phyloP scores from a whole-genome alignment of 768 basidiomycete species.

The Suillus subalutaceus region DNA sequence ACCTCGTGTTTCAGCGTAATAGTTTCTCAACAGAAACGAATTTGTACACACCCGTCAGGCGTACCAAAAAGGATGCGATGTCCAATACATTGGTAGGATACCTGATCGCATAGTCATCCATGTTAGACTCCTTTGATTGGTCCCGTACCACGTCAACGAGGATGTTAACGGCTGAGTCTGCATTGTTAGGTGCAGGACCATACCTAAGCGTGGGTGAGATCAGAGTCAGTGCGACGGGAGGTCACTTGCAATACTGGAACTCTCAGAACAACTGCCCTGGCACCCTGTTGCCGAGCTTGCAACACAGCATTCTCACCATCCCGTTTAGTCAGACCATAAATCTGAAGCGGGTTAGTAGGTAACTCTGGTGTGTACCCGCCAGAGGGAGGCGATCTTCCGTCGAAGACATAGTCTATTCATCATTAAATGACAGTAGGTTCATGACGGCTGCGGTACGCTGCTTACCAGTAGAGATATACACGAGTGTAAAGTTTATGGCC shows the following conservation, averaged over 20 bases:
- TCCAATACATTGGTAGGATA: constrained; percentile 92
- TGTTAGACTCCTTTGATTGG: constrained; percentile 86
- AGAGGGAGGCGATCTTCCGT: constrained; percentile 81
- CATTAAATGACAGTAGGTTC: constrained; percentile 12
- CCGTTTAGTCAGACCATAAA: constrained; percentile 86
- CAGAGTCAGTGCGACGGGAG: constrained; percentile 4
- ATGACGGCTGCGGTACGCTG: constrained; percentile 8
- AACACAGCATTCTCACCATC: constrained; percentile 85
- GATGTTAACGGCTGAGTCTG: constrained; percentile 88
- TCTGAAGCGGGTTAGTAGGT: constrained; percentile 79
- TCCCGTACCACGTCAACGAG: constrained; percentile 86
- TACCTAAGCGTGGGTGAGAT: constrained; percentile 56
- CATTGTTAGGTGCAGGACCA: constrained; percentile 81
- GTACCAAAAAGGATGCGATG: constrained; percentile 82
- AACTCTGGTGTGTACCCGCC: constrained; percentile 67
- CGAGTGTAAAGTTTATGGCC: constrained; percentile 63
- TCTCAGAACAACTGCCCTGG: constrained; percentile 71
- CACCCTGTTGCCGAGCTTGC: constrained; percentile 45
- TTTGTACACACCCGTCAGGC: constrained; percentile 60
- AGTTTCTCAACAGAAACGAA: background rate
- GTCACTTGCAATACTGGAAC: constrained; percentile 82
- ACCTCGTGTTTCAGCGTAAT: background rate
- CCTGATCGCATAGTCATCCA: constrained; percentile 94
- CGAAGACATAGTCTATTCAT: constrained; percentile 87
- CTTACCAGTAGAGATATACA: constrained; percentile 93